Conservation (phyloP, 108 stramenopile species). For the Cyclotella cryptica region DNA sequence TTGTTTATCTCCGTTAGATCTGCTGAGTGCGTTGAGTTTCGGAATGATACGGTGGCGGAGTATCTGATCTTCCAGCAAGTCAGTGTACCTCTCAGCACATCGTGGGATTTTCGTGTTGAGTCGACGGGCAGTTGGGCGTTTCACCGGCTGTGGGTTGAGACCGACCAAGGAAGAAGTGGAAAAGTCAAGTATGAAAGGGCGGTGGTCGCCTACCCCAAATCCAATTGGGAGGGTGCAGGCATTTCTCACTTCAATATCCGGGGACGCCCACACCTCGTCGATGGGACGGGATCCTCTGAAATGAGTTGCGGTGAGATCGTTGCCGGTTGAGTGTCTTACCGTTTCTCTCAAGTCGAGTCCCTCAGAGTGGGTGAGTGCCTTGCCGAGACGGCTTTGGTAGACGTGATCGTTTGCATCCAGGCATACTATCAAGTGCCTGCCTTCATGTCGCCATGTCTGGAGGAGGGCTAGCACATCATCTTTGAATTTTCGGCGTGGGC, state of each 20-base stretch:
- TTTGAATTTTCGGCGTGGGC: slow-evolving; percentile 6
- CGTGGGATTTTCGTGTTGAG: slow-evolving; percentile 17
- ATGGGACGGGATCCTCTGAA: slow-evolving; percentile 26
- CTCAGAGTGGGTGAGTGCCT: background rate
- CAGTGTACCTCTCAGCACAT: slow-evolving; percentile 6
- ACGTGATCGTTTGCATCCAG: slow-evolving; percentile 29
- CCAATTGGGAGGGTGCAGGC: slow-evolving; percentile 23
- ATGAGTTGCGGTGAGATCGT: slow-evolving; percentile 4
- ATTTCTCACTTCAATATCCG: background rate
- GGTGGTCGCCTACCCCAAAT: slow-evolving; percentile 21
- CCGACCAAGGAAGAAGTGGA: slow-evolving; percentile 16
- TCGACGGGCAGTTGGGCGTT: background rate
- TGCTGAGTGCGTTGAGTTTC: background rate
- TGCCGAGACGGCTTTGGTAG: slow-evolving; percentile 5
- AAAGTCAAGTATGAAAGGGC: slow-evolving; percentile 4
- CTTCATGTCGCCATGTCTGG: background rate
- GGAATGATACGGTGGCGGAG: background rate
- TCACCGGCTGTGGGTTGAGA: background rate
- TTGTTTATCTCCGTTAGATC: no score
- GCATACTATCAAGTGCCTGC: slow-evolving; percentile 3
- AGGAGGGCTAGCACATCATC: background rate
- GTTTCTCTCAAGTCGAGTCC: slow-evolving; percentile 18
- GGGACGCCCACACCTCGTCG: slow-evolving; percentile 19
- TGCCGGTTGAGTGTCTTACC: background rate
- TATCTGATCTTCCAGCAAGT: background rate